Evolutionary conservation across 805 yeast species (phyloP), one percentile per base, ranked within the genome.

Genomic region (Monosporozyma unispora): DNA sequence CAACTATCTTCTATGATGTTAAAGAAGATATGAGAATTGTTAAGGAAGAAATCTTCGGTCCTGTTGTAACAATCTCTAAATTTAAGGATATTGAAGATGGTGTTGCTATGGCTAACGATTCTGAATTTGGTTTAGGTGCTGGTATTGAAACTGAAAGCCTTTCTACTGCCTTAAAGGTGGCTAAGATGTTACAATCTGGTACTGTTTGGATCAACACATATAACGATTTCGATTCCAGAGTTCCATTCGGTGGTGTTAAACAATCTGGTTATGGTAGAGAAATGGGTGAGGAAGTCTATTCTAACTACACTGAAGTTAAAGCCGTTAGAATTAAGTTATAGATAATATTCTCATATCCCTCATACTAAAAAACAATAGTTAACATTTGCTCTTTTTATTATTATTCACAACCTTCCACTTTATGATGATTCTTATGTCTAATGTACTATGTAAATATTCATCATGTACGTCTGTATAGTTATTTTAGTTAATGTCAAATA

Each of bases 251-350:
- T 67, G 91, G 91, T 63, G 82, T 71, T 73, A 81, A 82, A 63
- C 82, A 82, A 71, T 80, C 87, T 54, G 91, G 91, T 68, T 77
- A 83, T 66, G 93, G 93, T 67, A 81, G 87, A 75, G 93, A 84
- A 74, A 82, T 84, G 90, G 93, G 93, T 70, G 69, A 69, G 44
- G 89, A 84, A 64, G 88, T 84, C 47, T 76, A 82, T 56, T 87
- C 82, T 57, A 79, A 80, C 72, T 84, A 84, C 75, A 79, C 84
- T 51, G 88, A 83, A 69, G 75, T 74, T 55, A 84, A 84, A 71
- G 86, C 87, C 55, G 84, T 84, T 52, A 31, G 35, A 31, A 31
- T 31, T 14, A 31, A 31, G 35, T 31, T 31, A 31, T 31, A 31
- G 35, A 31, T 31, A 31, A 12, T 31, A 12, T 31, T 6, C 27